A percentile compares a stretch with the other conserved stretches of the same genome.
Evolutionary conservation across 129 eudicot species (phyloP).

Genomic region (Logfia minima): DNA sequence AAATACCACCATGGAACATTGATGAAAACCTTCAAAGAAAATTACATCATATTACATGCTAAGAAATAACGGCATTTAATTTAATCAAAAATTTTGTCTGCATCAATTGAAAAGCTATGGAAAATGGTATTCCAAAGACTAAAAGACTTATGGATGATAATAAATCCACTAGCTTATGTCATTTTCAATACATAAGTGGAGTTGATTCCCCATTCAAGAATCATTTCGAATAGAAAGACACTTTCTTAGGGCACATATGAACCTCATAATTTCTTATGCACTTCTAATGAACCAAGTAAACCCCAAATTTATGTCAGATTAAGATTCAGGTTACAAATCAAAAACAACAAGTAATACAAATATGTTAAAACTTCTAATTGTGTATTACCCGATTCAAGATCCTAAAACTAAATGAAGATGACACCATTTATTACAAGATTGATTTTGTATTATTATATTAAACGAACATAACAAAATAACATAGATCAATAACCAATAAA

Average conservation of each 20-base stretch:
- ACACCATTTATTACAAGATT: not conserved
- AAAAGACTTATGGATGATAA: constrained; percentile 16
- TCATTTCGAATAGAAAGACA: constrained; percentile 17
- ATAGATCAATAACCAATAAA: not conserved
- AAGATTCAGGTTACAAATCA: constrained; percentile 12
- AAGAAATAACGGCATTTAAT: not conserved
- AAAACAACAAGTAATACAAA: not conserved
- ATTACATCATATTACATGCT: not conserved
- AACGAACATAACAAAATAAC: not conserved
- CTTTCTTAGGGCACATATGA: not conserved
- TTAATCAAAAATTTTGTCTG: not conserved
- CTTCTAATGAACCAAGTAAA: constrained; percentile 5
- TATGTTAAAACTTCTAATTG: not conserved
- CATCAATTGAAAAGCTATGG: constrained; percentile 2
- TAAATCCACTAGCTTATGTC: constrained; percentile 13
- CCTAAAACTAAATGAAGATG: not conserved
- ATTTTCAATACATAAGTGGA: constrained; percentile 24
- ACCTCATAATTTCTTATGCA: not conserved
- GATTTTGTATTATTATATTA: not conserved
- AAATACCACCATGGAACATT: constrained; percentile 99
- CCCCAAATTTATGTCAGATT: not conserved
- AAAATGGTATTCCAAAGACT: constrained; percentile 3
- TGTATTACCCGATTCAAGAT: not conserved
- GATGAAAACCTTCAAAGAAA: constrained; percentile 65
- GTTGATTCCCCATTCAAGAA: constrained; percentile 17